Conservation (phyloP, 2,329 filamentous ascomycete species). For the Aciculosporium take region DNA sequence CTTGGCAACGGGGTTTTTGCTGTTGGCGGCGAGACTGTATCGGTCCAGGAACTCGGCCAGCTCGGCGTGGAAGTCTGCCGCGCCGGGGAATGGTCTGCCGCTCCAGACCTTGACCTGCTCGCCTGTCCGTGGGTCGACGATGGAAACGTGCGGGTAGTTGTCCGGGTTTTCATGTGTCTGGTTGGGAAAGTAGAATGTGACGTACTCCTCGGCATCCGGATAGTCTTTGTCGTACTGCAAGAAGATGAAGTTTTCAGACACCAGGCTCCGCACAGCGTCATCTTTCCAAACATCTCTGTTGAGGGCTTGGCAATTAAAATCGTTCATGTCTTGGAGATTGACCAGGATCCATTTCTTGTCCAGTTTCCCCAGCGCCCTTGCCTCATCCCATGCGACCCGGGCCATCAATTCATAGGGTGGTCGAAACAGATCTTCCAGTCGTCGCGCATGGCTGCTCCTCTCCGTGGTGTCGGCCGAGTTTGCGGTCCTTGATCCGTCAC, state of each 20-base stretch:
- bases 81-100: conserved; percentile 60
- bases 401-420: conserved; percentile 87
- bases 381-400: conserved; percentile 65
- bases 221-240: conserved; percentile 87
- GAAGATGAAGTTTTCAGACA: conserved; percentile 90
- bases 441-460: conserved; percentile 52
- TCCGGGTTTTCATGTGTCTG: conserved; percentile 63
- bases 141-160: conserved; percentile 90
- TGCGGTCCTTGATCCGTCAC: conserved; percentile 12
- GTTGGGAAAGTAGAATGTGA: conserved; percentile 74
- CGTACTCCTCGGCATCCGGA: conserved; percentile 60
- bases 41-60: conserved; percentile 93
- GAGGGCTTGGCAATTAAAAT: conserved; percentile 87
- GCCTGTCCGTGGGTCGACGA: conserved; percentile 87
- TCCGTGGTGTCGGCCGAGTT: conserved; percentile 18
- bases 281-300: conserved; percentile 98
- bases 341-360: conserved; percentile 88
- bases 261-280: conserved; percentile 56
- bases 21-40: conserved; percentile 76
- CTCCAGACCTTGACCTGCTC: conserved; percentile 97
- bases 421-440: conserved; percentile 81
- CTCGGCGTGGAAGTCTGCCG: conserved; percentile 76
- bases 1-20: conserved; percentile 83
- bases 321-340: conserved; percentile 83
- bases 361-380: conserved; percentile 72